Conservation (phyloP, 2,329 filamentous ascomycete species). For the Bipolaris sorokiniana region DNA sequence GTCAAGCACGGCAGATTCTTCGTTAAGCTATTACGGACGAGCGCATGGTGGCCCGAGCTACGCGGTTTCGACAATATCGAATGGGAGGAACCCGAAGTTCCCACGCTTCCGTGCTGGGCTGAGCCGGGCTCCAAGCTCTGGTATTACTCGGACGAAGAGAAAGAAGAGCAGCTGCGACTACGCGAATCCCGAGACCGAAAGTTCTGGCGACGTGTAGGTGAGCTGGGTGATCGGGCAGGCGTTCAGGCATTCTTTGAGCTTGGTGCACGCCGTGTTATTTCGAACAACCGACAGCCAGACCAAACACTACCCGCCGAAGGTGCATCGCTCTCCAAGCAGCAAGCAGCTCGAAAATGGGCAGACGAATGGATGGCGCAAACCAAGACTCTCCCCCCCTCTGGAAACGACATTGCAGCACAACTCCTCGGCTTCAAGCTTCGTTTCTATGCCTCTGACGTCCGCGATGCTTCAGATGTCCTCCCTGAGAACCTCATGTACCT, state of each 20-base stretch:
- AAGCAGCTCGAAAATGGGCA: conserved; percentile 45
- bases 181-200: conserved; percentile 70
- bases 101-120: conserved; percentile 85
- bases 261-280: conserved; percentile 70
- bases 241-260: conserved; percentile 89
- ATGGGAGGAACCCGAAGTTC: conserved; percentile 58
- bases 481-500: conserved; percentile 94
- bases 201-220: conserved; percentile 83
- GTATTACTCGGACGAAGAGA: conserved; percentile 72
- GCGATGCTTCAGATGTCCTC: conserved; percentile 75
- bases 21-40: conserved; percentile 86
- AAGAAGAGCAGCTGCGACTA: conserved; percentile 60
- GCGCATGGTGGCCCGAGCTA: conserved; percentile 92
- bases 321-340: conserved; percentile 49
- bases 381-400: conserved; percentile 78
- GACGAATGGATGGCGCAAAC: conserved; percentile 79
- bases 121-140: conserved; percentile 71
- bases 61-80: conserved; percentile 61
- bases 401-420: conserved; percentile 91
- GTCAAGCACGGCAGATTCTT: conserved; percentile 95
- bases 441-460: conserved; percentile 84
- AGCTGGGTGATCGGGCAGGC: conserved; percentile 62
- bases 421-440: conserved; percentile 95
- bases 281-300: conserved; percentile 38
- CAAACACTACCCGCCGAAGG: conserved; percentile 34